These are phyloP conservation scores for Boletus bicolor DNA, from an alignment of 768 basidiomycete genomes.

Conservation along the genomic window DNA sequence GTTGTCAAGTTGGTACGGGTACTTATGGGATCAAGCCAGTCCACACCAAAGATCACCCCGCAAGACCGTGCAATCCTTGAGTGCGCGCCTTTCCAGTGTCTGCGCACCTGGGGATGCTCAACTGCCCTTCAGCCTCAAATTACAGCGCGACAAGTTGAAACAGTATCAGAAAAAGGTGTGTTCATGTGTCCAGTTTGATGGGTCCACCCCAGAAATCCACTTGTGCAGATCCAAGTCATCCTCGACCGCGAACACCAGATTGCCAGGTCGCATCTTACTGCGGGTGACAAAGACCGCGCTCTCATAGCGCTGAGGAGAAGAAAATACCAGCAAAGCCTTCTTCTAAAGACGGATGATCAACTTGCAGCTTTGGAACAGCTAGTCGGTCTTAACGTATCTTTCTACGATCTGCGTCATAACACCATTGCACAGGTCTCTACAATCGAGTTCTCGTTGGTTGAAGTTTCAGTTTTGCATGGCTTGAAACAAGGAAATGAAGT, in stretches of 20 bases:
- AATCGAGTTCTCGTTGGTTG: constrained; percentile 94
- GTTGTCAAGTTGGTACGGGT: neutral
- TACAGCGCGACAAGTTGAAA: constrained; percentile 92
- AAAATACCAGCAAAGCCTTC: constrained; percentile 89
- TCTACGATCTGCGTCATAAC: neutral
- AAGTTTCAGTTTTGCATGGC: constrained; percentile 89
- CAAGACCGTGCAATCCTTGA: constrained; percentile 96
- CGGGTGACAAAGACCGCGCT: constrained; percentile 85
- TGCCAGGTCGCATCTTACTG: constrained; percentile 75
- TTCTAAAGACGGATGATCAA: constrained; percentile 87
- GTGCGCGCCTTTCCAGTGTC: constrained; percentile 48
- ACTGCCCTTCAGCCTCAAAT: constrained; percentile 66
- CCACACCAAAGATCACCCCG: constrained; percentile 82
- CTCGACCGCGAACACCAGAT: constrained; percentile 88
- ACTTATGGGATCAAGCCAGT: constrained; percentile 68
- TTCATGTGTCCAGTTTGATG: neutral
- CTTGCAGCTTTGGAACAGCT: constrained; percentile 86
- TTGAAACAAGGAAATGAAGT: constrained; percentile 92
- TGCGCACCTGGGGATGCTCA: constrained; percentile 19
- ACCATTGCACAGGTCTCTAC: constrained; percentile 71
- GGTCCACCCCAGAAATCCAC: neutral
- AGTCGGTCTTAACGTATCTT: constrained; percentile 41
- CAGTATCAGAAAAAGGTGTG: constrained; percentile 93
- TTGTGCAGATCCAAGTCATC: constrained; percentile 72
- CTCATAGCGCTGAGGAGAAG: constrained; percentile 82